Evolutionary conservation across 106 monocot species (phyloP), one percentile per base, ranked within the genome.

Genomic region (Xerophyta viscosa): DNA sequence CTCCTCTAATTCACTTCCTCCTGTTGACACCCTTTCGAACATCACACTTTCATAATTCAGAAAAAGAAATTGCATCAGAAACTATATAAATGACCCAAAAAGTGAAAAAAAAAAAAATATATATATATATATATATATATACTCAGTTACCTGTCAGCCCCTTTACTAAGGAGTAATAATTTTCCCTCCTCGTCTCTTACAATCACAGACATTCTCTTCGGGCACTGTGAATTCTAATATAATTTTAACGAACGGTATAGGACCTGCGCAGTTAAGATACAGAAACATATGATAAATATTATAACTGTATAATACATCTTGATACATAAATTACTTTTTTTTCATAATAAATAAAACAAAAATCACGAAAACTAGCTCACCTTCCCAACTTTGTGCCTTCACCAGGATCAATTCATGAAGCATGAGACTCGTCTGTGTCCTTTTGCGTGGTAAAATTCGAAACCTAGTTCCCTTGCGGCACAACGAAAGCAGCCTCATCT

Each of bases 401-500:
- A 45, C n/a, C 20, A 6, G 80, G 83, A 69, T 92, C 23, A 79
- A 54, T 54, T 92, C 92, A 57, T 31, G 72, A 44, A 92, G 31
- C 17, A 74, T 80, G 33, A 92, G 80, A 24, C 51, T 54, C 48
- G 67, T 75, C 29, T 80, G 92, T 53, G 87, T 77, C 53, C 92
- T 87, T 54, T 75, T n/a, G n/a, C n/a, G n/a, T n/a, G 65, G 43
- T 74, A 87, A 63, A 92, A 92, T 51, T 92, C 71, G 67, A 92
- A 92, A 6, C 92, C 92, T 25, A 92, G 42, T 60, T 92, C 92
- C 37, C 80, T 82, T n/a, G 87, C 83, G 0, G 87, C 92, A 92
- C 74, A 42, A 92, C 92, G 71, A 93, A 93, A 12, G 87, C 80
- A 54, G 92, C 87, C 49, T 93, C 92, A 75, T 93, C 92, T 14